These are phyloP conservation scores for Ogataea nonfermentans DNA, from an alignment of 805 yeast species.

Conservation along the genomic window DNA sequence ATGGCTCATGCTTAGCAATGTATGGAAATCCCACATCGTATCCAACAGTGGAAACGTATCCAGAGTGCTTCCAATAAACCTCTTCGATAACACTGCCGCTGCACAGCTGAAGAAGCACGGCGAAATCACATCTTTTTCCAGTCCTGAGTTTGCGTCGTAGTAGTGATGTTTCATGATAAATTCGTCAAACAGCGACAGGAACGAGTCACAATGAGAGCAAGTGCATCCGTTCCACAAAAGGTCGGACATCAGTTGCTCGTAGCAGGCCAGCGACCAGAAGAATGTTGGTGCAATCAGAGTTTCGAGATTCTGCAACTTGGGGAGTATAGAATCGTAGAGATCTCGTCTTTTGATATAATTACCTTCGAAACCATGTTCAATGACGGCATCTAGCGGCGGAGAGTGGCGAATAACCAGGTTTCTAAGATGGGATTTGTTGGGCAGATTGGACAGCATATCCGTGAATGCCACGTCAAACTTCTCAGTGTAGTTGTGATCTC, in stretches of 20 bases:
- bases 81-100: constrained; percentile 40
- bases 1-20: constrained; percentile 41
- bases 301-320: constrained; percentile 41
- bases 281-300: constrained; percentile 57
- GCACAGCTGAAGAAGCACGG: constrained; percentile 54
- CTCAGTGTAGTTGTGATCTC: constrained; percentile 48
- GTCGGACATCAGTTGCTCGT: constrained; percentile 69
- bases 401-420: constrained; percentile 54
- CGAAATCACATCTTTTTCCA: constrained; percentile 59
- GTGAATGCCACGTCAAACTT: constrained; percentile 52
- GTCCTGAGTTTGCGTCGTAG: constrained; percentile 44
- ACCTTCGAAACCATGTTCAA: constrained; percentile 70
- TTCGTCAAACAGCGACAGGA: constrained; percentile 53
- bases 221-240: constrained; percentile 77
- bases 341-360: constrained; percentile 60
- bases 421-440: constrained; percentile 34
- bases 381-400: constrained; percentile 55
- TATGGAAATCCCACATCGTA: constrained; percentile 49
- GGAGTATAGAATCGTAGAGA: constrained; percentile 48
- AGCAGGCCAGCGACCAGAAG: constrained; percentile 58
- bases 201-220: constrained; percentile 52
- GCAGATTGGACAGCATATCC: constrained; percentile 38
- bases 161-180: constrained; percentile 64
- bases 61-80: constrained; percentile 2
- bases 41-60: constrained; percentile 32